Conservation (phyloP, 495 filamentous ascomycete genomes). For the Jackrogersella minutella region DNA sequence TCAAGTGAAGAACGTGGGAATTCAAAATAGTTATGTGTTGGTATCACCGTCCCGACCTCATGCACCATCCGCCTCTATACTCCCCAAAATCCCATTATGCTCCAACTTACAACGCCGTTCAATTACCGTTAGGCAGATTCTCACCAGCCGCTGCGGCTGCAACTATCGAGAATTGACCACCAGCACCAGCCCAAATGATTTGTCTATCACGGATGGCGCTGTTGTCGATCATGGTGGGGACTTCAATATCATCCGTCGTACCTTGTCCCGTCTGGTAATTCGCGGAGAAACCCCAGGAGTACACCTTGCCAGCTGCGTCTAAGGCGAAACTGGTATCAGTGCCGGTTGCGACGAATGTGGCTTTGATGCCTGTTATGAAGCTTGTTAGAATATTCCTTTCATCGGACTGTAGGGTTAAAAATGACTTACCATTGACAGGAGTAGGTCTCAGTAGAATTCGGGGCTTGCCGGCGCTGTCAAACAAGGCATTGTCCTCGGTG, state of each 20-base stretch:
- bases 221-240: constrained; percentile 66
- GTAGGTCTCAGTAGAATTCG: constrained; percentile 66
- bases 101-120: neutral
- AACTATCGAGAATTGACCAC: constrained; percentile 70
- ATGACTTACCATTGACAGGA: constrained; percentile 48
- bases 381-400: constrained; percentile 18
- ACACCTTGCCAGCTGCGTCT: constrained; percentile 61
- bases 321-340: constrained; percentile 67
- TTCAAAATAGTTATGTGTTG: constrained; percentile 24
- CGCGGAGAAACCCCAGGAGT: constrained; percentile 73
- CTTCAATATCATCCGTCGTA: constrained; percentile 59
- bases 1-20: neutral
- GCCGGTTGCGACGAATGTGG: constrained; percentile 52
- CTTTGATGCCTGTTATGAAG: constrained; percentile 32
- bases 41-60: neutral
- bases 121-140: constrained; percentile 12
- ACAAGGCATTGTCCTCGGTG: constrained; percentile 63
- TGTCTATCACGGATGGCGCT: constrained; percentile 61
- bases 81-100: neutral
- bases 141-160: constrained; percentile 40
- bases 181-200: constrained; percentile 64
- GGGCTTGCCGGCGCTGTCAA: constrained; percentile 61
- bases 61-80: constrained; percentile 1
- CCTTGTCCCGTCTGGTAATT: constrained; percentile 72
- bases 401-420: neutral